Base-by-base conservation (phyloP, 768 basidiomycete species). In the Lentinula sp. region DNA sequence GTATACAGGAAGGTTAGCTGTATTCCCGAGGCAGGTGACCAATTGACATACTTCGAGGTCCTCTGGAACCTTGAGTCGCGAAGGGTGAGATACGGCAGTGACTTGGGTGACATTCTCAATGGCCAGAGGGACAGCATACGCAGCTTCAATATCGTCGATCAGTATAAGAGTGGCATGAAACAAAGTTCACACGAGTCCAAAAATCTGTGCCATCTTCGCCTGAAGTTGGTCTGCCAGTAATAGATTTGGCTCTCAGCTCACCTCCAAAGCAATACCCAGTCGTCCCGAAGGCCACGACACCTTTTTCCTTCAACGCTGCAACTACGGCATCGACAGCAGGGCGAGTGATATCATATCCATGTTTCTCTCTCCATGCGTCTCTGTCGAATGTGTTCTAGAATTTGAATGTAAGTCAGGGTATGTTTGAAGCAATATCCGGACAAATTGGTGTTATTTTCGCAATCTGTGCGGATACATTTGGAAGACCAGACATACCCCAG, bases 211-310 rank as follows among this genome's bases (percentile, higher is more conserved):
- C 23, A 36, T 20, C 3, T 36, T 1, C 8, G 51, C 20, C 61
- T 5, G 35, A 18, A 6, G 28, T 20, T 61, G 18, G 13, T 35
- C 37, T 18, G 13, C 51, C 37, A 50, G 10, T 20, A 7, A 28
- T 5, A 49, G 32, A 33, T 8, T 28, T 28, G 28, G 28, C 39
- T 6, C n/a, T 10, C 7, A 54, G 57, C 60, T 13, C 28, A 70
- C 65, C 79, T 36, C 77, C 76, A 61, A 75, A 76, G 67, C 80
- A 81, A 67, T 76, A 79, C 0, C 79, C 78, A 0, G 73, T 74
- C 7, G 76, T 75, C 0, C 69, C 78, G 60, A 81, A 73, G 13
- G 66, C 62, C 2, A 70, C 72, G 15, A 82, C 72, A 46, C 79
- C 80, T 32, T 42, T 16, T 33, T 54, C 57, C 32, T 61, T 60